Percentiles rank a stretch among this genome's conserved stretches.
These are phyloP conservation scores for Ophiostoma quercus DNA, from an alignment of 2,329 filamentous ascomycete genomes.

Conservation along the genomic window DNA sequence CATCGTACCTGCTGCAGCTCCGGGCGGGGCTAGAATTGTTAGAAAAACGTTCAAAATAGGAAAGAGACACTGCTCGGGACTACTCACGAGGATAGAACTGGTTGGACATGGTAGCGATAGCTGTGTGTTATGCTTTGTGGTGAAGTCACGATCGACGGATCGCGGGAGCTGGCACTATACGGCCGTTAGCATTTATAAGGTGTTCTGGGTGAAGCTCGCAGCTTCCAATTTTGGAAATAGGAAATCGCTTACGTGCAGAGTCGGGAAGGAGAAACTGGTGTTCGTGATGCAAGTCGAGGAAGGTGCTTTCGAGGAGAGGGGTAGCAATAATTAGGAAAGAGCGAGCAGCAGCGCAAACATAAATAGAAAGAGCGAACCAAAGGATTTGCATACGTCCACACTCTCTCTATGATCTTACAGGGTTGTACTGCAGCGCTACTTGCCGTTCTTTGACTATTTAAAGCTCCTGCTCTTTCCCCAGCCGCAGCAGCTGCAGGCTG, in stretches of 20 bases:
- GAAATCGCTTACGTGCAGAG: neutral
- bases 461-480: constrained; percentile 5
- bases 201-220: neutral
- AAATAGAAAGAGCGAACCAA: constrained; percentile 6
- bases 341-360: neutral
- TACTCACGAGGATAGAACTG: constrained; percentile 32
- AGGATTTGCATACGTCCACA: constrained; percentile 8
- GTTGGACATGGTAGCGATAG: constrained; percentile 24
- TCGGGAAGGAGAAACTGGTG: neutral
- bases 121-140: neutral
- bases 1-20: constrained; percentile 21
- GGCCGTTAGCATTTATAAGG: neutral
- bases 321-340: neutral
- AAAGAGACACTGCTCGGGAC: neutral
- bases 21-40: constrained; percentile 28
- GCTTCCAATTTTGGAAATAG: neutral
- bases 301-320: neutral
- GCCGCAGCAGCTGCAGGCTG: neutral
- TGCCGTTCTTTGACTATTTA: constrained; percentile 10
- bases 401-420: neutral
- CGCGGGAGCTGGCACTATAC: constrained; percentile 1
- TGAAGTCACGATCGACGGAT: constrained; percentile 14
- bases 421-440: constrained; percentile 20
- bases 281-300: neutral
- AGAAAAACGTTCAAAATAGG: constrained; percentile 18